Evolutionary conservation across 2,329 filamentous ascomycete genomes (phyloP).

Genomic region (Sporothrix brasiliensis): DNA sequence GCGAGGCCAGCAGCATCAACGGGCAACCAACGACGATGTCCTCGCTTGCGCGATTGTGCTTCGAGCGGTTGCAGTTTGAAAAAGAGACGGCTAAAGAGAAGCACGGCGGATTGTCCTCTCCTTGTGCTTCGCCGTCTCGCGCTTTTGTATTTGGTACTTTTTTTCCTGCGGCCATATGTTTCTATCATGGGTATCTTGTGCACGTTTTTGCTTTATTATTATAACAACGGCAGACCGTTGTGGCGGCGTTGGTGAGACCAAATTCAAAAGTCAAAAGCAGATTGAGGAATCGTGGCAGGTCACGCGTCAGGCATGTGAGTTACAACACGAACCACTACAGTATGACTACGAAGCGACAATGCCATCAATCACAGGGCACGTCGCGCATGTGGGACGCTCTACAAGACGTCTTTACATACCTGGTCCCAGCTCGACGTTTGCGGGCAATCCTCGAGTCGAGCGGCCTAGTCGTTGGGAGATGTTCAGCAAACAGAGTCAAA

Average conservation of each 20-base stretch:
- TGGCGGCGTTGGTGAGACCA: constrained; percentile 23
- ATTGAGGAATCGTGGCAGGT: too few species aligned
- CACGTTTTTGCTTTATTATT: background rate
- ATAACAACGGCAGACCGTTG: constrained; percentile 18
- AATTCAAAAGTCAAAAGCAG: constrained; percentile 23
- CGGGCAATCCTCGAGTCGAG: background rate
- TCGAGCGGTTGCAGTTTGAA: too few species aligned
- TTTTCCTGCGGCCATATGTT: constrained; percentile 12
- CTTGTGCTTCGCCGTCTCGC: background rate
- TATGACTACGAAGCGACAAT: background rate
- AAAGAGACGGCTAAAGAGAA: background rate
- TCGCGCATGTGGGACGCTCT: background rate
- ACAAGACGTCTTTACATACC: background rate
- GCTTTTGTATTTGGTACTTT: background rate
- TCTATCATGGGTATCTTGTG: constrained; percentile 15
- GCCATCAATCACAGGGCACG: background rate
- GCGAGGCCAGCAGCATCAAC: background rate
- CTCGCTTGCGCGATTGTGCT: too few species aligned
- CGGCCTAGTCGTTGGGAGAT: constrained; percentile 8
- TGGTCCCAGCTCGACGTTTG: background rate
- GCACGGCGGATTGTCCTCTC: background rate
- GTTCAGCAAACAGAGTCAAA: constrained; percentile 22
- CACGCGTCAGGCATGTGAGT: background rate
- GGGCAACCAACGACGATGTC: background rate
- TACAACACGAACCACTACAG: too few species aligned